A percentile compares a stretch with the other conserved stretches of the same genome.
These are phyloP conservation scores for Neolecta irregularis DNA, from an alignment of 1,139 yeast species.

Conservation along the genomic window DNA sequence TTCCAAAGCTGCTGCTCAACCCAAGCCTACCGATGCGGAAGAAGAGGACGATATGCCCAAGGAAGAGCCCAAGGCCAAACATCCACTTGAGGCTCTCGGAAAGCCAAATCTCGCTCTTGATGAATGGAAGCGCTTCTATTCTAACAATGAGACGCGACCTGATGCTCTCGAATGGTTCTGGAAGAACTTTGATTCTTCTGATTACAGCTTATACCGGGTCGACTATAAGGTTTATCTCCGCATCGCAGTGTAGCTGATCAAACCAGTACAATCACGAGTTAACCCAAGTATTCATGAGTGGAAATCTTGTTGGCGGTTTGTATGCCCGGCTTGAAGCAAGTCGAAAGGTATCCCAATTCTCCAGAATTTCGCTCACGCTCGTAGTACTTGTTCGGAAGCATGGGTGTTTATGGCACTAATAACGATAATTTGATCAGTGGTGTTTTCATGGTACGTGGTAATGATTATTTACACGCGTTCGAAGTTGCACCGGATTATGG, in stretches of 20 bases:
- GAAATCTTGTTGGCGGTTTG: slow-evolving; percentile 97
- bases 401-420: slow-evolving; percentile 96
- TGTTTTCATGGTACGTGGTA: slow-evolving; percentile 90
- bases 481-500: slow-evolving; percentile 99
- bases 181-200: slow-evolving; percentile 62
- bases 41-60: slow-evolving; percentile 26
- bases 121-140: slow-evolving; percentile 94
- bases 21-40: slow-evolving; percentile 20
- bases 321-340: slow-evolving; percentile 89
- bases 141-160: slow-evolving; percentile 94
- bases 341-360: too few species aligned
- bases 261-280: slow-evolving; percentile 78
- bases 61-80: slow-evolving; percentile 48
- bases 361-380: too few species aligned
- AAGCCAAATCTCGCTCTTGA: slow-evolving; percentile 52
- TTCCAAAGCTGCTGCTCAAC: slow-evolving; percentile 18
- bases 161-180: slow-evolving; percentile 97
- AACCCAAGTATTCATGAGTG: slow-evolving; percentile 93
- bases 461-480: slow-evolving; percentile 78
- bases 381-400: slow-evolving; percentile 83
- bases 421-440: slow-evolving; percentile 96
- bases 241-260: not conserved
- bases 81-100: slow-evolving; percentile 79
- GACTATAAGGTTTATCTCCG: slow-evolving; percentile 43
- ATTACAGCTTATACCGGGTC: slow-evolving; percentile 90